Conservation (phyloP, 345 rosid genomes). For the Erucastrum elatum region DNA sequence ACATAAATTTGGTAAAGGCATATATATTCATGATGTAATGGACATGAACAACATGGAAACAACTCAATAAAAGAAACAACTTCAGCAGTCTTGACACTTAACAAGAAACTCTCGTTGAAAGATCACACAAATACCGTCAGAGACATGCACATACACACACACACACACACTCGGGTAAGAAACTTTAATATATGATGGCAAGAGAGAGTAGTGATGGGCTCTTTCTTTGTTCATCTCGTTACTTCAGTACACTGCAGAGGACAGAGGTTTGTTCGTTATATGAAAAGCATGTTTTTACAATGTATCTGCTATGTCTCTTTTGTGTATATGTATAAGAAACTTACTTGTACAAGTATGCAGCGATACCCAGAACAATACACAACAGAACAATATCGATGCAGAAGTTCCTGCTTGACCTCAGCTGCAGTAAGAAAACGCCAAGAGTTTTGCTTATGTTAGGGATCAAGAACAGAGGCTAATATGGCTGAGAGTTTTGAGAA, state of each 20-base stretch:
- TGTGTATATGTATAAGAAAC: slow-evolving; percentile 29
- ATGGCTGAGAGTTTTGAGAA: slow-evolving; percentile 4
- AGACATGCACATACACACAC: slow-evolving; percentile 8
- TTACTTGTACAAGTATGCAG: slow-evolving; percentile 99
- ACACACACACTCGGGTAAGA: slow-evolving; percentile 19
- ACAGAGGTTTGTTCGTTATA: slow-evolving; percentile 12
- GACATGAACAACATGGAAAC: slow-evolving; percentile 20
- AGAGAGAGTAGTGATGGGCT: slow-evolving; percentile 10
- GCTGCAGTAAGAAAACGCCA: slow-evolving; percentile 50
- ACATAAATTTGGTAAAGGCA: neutral
- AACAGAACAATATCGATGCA: slow-evolving; percentile 87
- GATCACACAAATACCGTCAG: slow-evolving; percentile 11
- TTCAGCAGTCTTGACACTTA: slow-evolving; percentile 2
- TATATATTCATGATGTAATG: slow-evolving; percentile 16
- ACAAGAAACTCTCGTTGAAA: slow-evolving; percentile 10
- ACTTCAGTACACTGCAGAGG: slow-evolving; percentile 69
- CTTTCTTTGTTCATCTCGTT: slow-evolving; percentile 41
- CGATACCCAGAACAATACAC: slow-evolving; percentile 91
- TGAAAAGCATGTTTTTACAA: neutral
- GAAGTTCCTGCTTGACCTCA: slow-evolving; percentile 98
- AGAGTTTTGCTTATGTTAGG: neutral
- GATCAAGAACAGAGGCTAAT: neutral
- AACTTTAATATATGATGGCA: neutral
- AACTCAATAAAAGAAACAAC: slow-evolving; percentile 9
- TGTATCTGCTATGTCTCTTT: neutral